phyloP scores from a whole-genome alignment of 257 asterid genomes.

The Marsdenia floribunda region DNA sequence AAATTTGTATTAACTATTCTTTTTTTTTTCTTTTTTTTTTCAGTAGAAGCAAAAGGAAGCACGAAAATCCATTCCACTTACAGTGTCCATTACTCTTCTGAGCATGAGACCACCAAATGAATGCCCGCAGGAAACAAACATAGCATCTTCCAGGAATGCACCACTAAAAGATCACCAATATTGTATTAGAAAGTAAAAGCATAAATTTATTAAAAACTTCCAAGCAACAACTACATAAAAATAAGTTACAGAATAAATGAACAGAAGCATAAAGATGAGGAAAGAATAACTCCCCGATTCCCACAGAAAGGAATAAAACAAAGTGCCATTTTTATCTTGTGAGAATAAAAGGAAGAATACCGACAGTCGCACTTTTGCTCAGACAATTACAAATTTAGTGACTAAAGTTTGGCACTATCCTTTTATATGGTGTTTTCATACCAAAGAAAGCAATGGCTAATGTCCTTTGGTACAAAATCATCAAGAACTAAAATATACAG shows the following conservation, averaged over 20 bases:
- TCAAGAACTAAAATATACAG: background rate
- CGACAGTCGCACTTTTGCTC: background rate
- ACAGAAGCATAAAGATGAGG: background rate
- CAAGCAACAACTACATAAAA: background rate
- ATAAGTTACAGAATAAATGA: background rate
- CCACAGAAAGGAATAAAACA: background rate
- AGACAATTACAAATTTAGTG: background rate
- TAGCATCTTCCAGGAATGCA: constrained; percentile 91
- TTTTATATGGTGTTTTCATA: background rate
- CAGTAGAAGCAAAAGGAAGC: constrained; percentile 1
- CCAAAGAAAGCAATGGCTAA: background rate
- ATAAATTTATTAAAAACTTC: background rate
- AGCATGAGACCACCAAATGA: constrained; percentile 96
- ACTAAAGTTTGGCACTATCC: background rate
- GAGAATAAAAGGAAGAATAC: background rate
- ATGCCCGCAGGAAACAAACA: constrained; percentile 92
- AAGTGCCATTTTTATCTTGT: background rate
- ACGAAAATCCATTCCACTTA: constrained; percentile 34
- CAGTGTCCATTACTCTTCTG: constrained; percentile 74
- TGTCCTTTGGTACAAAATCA: background rate
- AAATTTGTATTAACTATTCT: no score
- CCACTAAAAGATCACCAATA: constrained; percentile 52
- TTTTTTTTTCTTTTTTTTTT: no score
- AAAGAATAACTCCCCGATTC: background rate
- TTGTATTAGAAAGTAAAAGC: background rate